phyloP scores from a whole-genome alignment of 257 asterid species.

The Henckelia pumila region DNA sequence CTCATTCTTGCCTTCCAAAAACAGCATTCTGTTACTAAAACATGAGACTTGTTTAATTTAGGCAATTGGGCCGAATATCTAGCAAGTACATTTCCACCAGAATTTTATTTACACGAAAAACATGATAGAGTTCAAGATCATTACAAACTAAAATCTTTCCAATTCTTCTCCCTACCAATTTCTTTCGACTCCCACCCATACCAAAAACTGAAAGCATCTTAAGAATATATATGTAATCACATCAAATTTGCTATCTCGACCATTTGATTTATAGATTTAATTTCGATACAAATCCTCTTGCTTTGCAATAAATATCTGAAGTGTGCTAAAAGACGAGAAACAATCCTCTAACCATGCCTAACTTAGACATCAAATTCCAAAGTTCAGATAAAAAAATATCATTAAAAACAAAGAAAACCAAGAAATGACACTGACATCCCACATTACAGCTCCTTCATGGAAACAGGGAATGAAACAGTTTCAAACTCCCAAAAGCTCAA shows the following conservation, averaged over 20 bases:
- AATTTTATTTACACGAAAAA: no score
- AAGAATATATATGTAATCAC: neutral
- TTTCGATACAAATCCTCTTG: no score
- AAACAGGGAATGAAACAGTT: neutral
- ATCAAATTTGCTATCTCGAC: neutral
- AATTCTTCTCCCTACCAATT: neutral
- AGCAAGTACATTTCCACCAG: no score
- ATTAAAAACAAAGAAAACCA: neutral
- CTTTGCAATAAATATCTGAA: neutral
- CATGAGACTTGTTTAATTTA: neutral
- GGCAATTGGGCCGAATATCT: neutral
- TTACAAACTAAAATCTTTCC: neutral
- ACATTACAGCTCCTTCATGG: neutral
- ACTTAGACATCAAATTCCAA: neutral
- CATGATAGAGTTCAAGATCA: neutral
- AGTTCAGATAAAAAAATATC: neutral
- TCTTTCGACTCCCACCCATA: neutral
- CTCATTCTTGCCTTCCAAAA: slow-evolving; percentile 7
- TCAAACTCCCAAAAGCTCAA: neutral
- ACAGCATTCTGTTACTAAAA: slow-evolving; percentile 7
- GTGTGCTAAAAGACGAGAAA: neutral
- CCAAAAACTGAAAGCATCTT: neutral
- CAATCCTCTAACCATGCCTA: neutral
- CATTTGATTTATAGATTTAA: no score
- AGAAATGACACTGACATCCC: neutral